Conservation (phyloP, 306 rosid species). For the Trichosanthes truncata region DNA sequence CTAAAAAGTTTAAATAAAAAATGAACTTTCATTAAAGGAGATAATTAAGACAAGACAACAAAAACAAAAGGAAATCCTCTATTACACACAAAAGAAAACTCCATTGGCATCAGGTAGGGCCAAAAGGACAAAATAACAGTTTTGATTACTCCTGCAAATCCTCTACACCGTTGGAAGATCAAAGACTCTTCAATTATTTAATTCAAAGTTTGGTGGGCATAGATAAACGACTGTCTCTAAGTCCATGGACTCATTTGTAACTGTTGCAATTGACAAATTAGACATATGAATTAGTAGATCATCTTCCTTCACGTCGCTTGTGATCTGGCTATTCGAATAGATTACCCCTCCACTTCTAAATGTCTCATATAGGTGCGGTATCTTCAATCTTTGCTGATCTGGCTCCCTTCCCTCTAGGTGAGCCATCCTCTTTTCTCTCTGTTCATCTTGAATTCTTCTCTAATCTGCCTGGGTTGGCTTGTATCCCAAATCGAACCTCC, state of each 20-base stretch:
- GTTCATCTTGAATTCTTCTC: background rate
- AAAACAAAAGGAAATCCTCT: too few relatives aligned
- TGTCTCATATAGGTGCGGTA: background rate
- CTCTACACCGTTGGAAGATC: background rate
- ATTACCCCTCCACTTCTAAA: background rate
- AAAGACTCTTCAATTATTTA: background rate
- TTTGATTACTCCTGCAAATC: background rate
- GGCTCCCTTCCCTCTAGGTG: background rate
- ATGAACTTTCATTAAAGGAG: too few relatives aligned
- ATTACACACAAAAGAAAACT: too few relatives aligned
- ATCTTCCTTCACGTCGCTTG: too few relatives aligned
- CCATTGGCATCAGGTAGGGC: too few relatives aligned
- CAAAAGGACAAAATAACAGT: background rate
- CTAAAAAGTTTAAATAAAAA: too few relatives aligned
- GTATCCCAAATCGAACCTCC: background rate
- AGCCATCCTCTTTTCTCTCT: background rate
- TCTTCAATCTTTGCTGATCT: too few relatives aligned
- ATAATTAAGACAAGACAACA: too few relatives aligned
- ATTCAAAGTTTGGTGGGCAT: background rate
- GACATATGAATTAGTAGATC: background rate
- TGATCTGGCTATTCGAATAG: too few relatives aligned
- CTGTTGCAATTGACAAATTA: background rate
- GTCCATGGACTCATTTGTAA: background rate
- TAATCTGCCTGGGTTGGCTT: background rate
- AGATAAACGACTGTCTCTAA: background rate